Percentiles rank a stretch among this genome's conserved stretches.
phyloP scores from a whole-genome alignment of 768 basidiomycete species.

The Sporobolomyces roseus region DNA sequence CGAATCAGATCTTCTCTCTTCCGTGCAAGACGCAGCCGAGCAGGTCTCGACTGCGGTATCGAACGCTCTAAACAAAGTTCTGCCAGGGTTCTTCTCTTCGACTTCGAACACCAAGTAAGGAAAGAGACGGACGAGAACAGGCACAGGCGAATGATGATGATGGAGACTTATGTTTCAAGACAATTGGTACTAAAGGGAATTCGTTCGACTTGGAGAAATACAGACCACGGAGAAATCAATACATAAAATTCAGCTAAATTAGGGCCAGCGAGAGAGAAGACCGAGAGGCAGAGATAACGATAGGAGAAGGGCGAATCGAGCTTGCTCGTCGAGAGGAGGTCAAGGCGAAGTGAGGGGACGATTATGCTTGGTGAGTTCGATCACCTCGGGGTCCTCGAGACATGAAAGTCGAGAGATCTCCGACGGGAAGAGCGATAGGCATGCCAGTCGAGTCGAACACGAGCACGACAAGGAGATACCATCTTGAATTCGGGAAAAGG shows the following conservation, averaged over 20 bases:
- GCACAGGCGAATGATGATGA: no score
- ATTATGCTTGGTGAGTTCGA: constrained; percentile 11
- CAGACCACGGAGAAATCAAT: no score
- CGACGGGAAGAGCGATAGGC: constrained; percentile 44
- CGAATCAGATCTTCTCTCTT: neutral
- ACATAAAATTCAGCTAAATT: no score
- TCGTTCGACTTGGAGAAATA: no score
- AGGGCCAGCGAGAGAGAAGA: no score
- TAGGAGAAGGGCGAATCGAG: no score
- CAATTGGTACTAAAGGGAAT: no score
- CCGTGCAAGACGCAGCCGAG: constrained; percentile 1
- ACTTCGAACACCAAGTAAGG: neutral
- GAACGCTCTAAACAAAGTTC: neutral
- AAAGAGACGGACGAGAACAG: no score
- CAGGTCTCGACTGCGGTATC: neutral
- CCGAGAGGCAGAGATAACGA: no score
- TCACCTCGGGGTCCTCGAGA: neutral
- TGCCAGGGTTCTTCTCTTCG: constrained; percentile 8
- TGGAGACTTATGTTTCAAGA: no score
- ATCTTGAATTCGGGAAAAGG: constrained; percentile 9
- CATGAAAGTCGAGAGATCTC: constrained; percentile 44
- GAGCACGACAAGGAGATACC: constrained; percentile 37
- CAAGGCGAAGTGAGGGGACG: no score
- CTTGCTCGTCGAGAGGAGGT: no score
- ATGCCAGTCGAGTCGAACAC: constrained; percentile 41